Conservation (phyloP, 208 protist species). For the Leishmania tarentolae region DNA sequence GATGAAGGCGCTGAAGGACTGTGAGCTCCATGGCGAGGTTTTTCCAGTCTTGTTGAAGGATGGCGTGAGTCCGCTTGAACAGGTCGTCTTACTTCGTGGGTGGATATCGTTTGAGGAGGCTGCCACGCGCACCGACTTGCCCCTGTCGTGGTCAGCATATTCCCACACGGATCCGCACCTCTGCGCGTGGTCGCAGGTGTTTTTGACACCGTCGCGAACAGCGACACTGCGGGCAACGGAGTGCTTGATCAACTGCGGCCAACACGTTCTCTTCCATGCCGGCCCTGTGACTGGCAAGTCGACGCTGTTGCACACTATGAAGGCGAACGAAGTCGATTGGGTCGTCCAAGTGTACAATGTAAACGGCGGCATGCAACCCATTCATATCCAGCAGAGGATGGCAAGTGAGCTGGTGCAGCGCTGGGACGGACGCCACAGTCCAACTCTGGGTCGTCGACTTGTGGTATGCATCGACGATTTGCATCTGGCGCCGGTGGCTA, state of each 20-base stretch:
- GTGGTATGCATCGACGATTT: slow-evolving; percentile 88
- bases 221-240: slow-evolving; percentile 60
- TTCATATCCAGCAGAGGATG: slow-evolving; percentile 65
- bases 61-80: slow-evolving; percentile 25
- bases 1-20: slow-evolving; percentile 21
- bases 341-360: slow-evolving; percentile 50
- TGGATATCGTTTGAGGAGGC: slow-evolving; percentile 75
- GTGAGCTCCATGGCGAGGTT: slow-evolving; percentile 22
- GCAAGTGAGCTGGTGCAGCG: slow-evolving; percentile 42
- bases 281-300: slow-evolving; percentile 61
- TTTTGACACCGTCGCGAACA: slow-evolving; percentile 56
- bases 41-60: slow-evolving; percentile 23
- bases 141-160: slow-evolving; percentile 47
- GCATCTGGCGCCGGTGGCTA: slow-evolving; percentile 43
- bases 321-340: slow-evolving; percentile 55
- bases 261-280: slow-evolving; percentile 72
- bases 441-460: slow-evolving; percentile 64
- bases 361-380: slow-evolving; percentile 47
- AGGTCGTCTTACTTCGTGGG: slow-evolving; percentile 43
- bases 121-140: slow-evolving; percentile 34
- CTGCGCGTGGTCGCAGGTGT: slow-evolving; percentile 63
- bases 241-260: slow-evolving; percentile 75
- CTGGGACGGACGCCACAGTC: slow-evolving; percentile 57
- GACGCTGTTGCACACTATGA: slow-evolving; percentile 65
- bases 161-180: slow-evolving; percentile 36